Evolutionary conservation across 495 filamentous ascomycete species (phyloP), one percentile per base, ranked within the genome.

Genomic region (Penicillium steckii): DNA sequence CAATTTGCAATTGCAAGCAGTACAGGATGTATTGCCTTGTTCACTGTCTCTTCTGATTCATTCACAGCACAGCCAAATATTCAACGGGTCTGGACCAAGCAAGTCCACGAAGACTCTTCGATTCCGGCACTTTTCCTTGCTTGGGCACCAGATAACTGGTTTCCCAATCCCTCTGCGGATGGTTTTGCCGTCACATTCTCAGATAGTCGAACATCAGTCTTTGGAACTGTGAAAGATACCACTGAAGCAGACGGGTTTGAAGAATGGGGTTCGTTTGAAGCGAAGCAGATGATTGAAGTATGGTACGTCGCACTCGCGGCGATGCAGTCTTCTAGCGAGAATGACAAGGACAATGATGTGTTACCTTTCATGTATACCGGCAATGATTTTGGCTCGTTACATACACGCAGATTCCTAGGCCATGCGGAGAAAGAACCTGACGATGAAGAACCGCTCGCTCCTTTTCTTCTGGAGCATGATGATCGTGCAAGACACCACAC

Each of bases 1-100:
- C 62, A 82, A 12, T 74, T 94, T 24, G 89, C 81, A 8, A 81
- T 85, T 24, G 88, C 90, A 8, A 85, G 83, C 8, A 94, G 89
- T 52, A 85, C 83, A 4, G 91, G 87, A 2, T 74, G 75, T 8
- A 68, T 96, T 0, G 76, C 77, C 7, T 66, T 95, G 23, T 94
- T 87, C 70, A 67, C 43, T n/a, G 48, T 76, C 19, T 56, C 57
- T 25, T 8, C 8, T 21, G 18, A 3, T 9, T 41, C 17, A 53
- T 43, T 42, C 47, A 15, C 55, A 19, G 21, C 41, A 15, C 17
- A 42, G 3, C 60, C 58, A 18, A 51, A 44, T 38, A 66, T 80
- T 29, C 44, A 44, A 9, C 65, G 68, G 35, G 22, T 77, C 10
- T 64, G 62, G 64, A 75, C 68, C 3, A 65, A 62, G 8, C 52